These are phyloP conservation scores for Geosmithia morbida DNA, from an alignment of 2,329 filamentous ascomycete species.

Conservation along the genomic window DNA sequence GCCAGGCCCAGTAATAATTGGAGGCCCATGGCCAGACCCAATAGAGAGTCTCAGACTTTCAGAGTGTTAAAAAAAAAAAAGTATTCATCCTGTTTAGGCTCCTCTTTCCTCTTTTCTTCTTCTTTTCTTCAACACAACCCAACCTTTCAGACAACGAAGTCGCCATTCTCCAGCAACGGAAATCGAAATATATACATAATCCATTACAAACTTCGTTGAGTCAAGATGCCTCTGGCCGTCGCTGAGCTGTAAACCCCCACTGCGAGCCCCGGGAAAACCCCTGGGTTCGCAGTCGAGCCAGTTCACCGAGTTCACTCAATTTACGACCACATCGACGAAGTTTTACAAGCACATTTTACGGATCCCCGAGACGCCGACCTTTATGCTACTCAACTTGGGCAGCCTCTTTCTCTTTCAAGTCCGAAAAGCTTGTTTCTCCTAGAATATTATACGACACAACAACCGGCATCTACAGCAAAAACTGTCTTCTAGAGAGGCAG, in stretches of 20 bases:
- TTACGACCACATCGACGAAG: conserved; percentile 42
- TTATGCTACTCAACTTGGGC: neutral
- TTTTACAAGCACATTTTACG: conserved; percentile 32
- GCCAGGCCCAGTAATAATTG: conserved; percentile 1
- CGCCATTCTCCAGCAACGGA: conserved; percentile 10
- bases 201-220: conserved; percentile 53
- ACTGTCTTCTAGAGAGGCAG: neutral
- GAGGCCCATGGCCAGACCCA: conserved; percentile 1
- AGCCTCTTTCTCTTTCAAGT: neutral
- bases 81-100: conserved; percentile 4
- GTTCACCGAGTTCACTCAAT: conserved; percentile 54
- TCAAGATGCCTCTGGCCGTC: conserved; percentile 59
- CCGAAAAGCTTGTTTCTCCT: neutral
- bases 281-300: conserved; percentile 65
- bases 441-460: neutral
- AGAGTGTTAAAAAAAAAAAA: neutral
- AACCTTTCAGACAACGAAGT: neutral
- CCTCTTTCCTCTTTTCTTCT: conserved; percentile 13
- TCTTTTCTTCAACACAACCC: neutral
- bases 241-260: conserved; percentile 87
- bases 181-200: conserved; percentile 19
- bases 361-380: neutral
- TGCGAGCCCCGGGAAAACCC: conserved; percentile 45
- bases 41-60: too few relatives aligned
- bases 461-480: neutral